Percentiles rank a stretch among this genome's conserved stretches.
Conservation (phyloP, 768 basidiomycete genomes). For the Royoungia palumana region DNA sequence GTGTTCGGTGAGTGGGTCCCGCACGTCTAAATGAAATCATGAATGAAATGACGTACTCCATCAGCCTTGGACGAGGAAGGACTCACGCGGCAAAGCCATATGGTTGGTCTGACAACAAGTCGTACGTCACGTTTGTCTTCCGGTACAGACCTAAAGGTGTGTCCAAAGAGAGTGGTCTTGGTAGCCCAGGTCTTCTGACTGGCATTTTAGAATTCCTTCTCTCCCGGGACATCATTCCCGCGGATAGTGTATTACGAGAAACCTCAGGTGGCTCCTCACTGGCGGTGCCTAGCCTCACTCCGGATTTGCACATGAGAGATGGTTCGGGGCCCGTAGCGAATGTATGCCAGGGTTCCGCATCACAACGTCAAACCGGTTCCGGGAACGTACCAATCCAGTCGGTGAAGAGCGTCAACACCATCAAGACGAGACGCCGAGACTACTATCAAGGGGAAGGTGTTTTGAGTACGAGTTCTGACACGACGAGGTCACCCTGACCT, state of each 20-base stretch:
- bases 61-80: constrained; percentile 49
- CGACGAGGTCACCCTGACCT: too few species aligned
- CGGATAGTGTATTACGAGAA: constrained; percentile 25
- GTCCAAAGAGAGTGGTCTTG: constrained; percentile 3
- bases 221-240: constrained; percentile 48
- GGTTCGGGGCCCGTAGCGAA: constrained; percentile 8
- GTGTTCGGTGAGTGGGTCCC: constrained; percentile 40
- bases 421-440: constrained; percentile 8
- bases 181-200: not conserved
- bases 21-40: not conserved
- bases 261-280: constrained; percentile 33
- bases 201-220: constrained; percentile 44
- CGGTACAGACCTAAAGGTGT: constrained; percentile 57
- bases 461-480: constrained; percentile 1
- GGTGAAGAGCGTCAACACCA: not conserved
- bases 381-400: constrained; percentile 1
- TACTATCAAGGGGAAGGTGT: constrained; percentile 16
- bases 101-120: constrained; percentile 36
- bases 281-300: not conserved
- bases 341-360: not conserved
- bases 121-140: constrained; percentile 68
- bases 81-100: constrained; percentile 43
- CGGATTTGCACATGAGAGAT: not conserved
- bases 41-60: constrained; percentile 2
- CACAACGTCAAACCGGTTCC: too few species aligned